Evolutionary conservation across 768 basidiomycete genomes (phyloP).

Genomic region (Lactarius evosmus): DNA sequence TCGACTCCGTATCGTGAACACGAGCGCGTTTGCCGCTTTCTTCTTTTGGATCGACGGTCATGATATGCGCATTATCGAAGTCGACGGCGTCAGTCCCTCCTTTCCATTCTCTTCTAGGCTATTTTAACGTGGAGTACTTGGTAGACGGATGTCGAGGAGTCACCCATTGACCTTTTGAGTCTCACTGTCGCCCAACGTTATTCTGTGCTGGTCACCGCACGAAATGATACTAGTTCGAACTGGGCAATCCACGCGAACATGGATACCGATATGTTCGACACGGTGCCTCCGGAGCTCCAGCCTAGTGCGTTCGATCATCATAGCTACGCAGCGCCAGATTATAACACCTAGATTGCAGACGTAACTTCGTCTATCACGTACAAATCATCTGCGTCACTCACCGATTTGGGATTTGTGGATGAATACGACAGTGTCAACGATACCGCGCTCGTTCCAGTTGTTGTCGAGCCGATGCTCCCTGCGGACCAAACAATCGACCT

Average conservation of each 20-base stretch:
- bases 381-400: constrained; percentile 46
- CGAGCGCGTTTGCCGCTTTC: constrained; percentile 67
- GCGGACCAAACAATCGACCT: constrained; percentile 63
- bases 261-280: constrained; percentile 89
- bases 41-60: constrained; percentile 91
- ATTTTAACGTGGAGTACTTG: constrained; percentile 4
- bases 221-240: constrained; percentile 76
- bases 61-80: constrained; percentile 80
- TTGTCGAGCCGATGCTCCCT: constrained; percentile 45
- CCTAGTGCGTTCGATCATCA: constrained; percentile 53
- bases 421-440: constrained; percentile 66
- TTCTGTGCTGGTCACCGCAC: constrained; percentile 86
- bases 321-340: not conserved
- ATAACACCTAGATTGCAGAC: constrained; percentile 48
- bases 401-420: constrained; percentile 51
- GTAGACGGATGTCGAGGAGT: constrained; percentile 75
- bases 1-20: constrained; percentile 83
- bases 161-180: constrained; percentile 64
- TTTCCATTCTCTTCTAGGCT: not conserved
- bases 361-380: constrained; percentile 84
- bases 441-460: constrained; percentile 61
- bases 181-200: constrained; percentile 90
- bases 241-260: constrained; percentile 91
- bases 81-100: constrained; percentile 60
- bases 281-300: constrained; percentile 63